phyloP scores from a whole-genome alignment of 2,329 filamentous ascomycete species.

The Paracorniculantispora psalliotae region DNA sequence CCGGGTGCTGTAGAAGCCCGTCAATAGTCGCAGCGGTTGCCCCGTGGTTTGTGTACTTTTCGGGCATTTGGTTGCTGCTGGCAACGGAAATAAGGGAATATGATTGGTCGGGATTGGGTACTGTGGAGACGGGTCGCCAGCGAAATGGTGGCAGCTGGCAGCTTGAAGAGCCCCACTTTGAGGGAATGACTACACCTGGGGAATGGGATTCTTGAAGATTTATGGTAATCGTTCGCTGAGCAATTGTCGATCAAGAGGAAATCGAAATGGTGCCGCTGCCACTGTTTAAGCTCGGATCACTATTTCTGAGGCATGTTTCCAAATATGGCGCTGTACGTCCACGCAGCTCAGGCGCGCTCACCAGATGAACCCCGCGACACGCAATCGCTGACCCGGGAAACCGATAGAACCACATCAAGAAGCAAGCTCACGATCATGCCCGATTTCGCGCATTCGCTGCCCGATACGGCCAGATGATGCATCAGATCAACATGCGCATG shows the following conservation, averaged over 20 bases:
- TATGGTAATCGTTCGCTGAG: not conserved
- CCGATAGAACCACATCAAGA: conserved; percentile 58
- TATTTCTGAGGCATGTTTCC: conserved; percentile 61
- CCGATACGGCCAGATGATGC: conserved; percentile 57
- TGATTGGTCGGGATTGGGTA: not conserved
- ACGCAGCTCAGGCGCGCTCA: not conserved
- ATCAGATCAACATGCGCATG: conserved; percentile 63
- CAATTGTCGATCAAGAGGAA: not conserved
- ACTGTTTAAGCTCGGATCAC: conserved; percentile 60
- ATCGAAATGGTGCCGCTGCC: conserved; percentile 57
- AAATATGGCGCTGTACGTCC: conserved; percentile 63
- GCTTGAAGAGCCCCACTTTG: conserved; percentile 8
- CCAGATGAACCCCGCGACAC: not conserved
- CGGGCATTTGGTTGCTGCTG: conserved; percentile 26
- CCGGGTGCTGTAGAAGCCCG: conserved; percentile 1
- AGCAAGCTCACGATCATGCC: conserved; percentile 60
- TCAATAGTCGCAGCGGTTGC: conserved; percentile 9
- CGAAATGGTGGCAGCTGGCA: conserved; percentile 3
- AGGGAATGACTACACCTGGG: not conserved
- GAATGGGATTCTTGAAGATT: not conserved
- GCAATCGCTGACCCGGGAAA: not conserved
- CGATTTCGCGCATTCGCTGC: conserved; percentile 57
- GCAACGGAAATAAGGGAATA: conserved; percentile 19
- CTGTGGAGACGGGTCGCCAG: not conserved
- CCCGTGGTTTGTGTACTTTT: conserved; percentile 33